phyloP scores from a whole-genome alignment of 495 filamentous ascomycete species.

The Xylaria nigripes region DNA sequence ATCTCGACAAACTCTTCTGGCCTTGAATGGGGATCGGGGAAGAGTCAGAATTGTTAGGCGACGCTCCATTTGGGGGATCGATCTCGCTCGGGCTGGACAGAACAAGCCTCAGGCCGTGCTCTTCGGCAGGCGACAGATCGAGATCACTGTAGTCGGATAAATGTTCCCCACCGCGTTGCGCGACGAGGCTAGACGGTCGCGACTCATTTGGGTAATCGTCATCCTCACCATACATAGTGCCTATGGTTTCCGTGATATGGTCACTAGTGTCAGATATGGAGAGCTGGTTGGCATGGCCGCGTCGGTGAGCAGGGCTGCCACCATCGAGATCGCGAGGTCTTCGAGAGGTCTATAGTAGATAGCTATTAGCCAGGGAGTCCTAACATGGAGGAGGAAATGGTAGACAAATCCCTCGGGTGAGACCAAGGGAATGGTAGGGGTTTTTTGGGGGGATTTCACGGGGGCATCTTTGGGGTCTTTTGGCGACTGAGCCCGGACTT shows the following conservation, averaged over 20 bases:
- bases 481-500: background rate
- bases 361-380: conserved; percentile 13
- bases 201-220: conserved; percentile 48
- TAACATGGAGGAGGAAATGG: background rate
- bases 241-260: conserved; percentile 97
- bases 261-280: conserved; percentile 62
- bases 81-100: conserved; percentile 37
- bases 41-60: conserved; percentile 31
- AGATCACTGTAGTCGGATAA: conserved; percentile 17
- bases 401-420: background rate
- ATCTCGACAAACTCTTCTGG: conserved; percentile 31
- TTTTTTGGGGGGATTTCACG: background rate
- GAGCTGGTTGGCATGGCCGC: conserved; percentile 47
- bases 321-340: conserved; percentile 45
- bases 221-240: conserved; percentile 87
- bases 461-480: background rate
- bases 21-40: conserved; percentile 37
- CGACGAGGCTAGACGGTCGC: conserved; percentile 40
- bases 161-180: conserved; percentile 33
- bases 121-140: conserved; percentile 22
- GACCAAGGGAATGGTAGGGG: background rate
- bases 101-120: conserved; percentile 33
- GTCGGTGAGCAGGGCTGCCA: conserved; percentile 46
- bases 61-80: conserved; percentile 15
- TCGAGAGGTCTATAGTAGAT: conserved; percentile 41